A percentile compares a stretch with the other conserved stretches of the same genome.
Evolutionary conservation across 257 asterid species (phyloP).

Genomic region (Solanum ossicruentum): DNA sequence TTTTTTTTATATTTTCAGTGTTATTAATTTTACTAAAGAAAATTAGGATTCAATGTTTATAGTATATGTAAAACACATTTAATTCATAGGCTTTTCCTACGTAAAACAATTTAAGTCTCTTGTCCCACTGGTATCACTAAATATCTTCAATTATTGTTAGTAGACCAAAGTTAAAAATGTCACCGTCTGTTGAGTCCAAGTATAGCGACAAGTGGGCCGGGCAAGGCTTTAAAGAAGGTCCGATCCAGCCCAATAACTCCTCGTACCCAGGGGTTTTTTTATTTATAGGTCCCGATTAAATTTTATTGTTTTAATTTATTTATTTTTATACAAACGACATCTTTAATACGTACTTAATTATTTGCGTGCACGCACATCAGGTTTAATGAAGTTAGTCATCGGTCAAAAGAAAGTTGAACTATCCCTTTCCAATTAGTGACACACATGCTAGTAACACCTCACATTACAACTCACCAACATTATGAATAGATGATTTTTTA

Average conservation of each 20-base stretch:
- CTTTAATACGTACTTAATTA: slow-evolving; percentile 10
- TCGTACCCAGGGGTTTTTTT: neutral
- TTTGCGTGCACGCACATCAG: slow-evolving; percentile 9
- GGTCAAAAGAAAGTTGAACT: slow-evolving; percentile 35
- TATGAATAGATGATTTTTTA: neutral
- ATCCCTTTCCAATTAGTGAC: slow-evolving; percentile 13
- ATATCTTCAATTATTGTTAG: neutral
- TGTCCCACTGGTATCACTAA: neutral
- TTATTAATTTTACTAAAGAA: no score
- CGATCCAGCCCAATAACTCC: neutral
- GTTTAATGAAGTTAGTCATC: neutral
- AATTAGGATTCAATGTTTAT: neutral
- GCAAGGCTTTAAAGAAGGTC: neutral
- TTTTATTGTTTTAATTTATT: no score
- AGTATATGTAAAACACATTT: neutral
- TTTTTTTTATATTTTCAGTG: neutral
- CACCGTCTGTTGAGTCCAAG: neutral
- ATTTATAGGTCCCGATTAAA: neutral
- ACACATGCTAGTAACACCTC: neutral
- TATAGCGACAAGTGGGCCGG: neutral
- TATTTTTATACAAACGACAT: no score
- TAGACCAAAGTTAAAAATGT: neutral
- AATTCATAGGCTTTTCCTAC: no score
- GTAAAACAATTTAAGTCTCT: neutral
- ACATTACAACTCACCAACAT: neutral